A percentile compares a stretch with the other conserved stretches of the same genome.
phyloP scores from a whole-genome alignment of 169 alveolate genomes.

The Plasmodium vinckei region DNA sequence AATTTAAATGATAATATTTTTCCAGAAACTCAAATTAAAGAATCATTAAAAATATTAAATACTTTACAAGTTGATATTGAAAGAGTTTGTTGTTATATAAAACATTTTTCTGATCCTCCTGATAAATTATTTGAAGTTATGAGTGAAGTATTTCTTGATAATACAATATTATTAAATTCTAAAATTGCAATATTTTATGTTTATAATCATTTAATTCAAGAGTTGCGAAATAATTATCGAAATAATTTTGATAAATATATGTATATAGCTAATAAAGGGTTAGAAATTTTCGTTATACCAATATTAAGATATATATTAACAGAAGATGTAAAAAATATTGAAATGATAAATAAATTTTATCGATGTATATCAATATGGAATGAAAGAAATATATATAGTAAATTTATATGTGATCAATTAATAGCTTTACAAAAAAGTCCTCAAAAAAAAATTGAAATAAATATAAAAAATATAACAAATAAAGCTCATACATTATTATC shows the following conservation, averaged over 20 bases:
- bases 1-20: conserved; percentile 29
- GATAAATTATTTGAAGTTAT: conserved; percentile 47
- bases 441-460: conserved; percentile 43
- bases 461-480: conserved; percentile 16
- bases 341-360: conserved; percentile 56
- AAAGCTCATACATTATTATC: conserved; percentile 72
- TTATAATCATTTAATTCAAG: conserved; percentile 76
- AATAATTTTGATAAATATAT: conserved; percentile 42
- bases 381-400: conserved; percentile 71
- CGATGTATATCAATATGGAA: conserved; percentile 71
- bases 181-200: conserved; percentile 76
- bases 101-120: conserved; percentile 76
- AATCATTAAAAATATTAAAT: conserved; percentile 60
- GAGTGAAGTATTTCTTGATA: conserved; percentile 53
- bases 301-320: conserved; percentile 32
- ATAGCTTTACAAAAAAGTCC: conserved; percentile 55
- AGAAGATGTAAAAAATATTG: conserved; percentile 17
- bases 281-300: conserved; percentile 62
- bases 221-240: conserved; percentile 51
- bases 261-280: conserved; percentile 56
- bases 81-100: conserved; percentile 73
- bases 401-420: conserved; percentile 72
- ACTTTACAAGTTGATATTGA: conserved; percentile 74
- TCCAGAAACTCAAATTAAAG: conserved; percentile 44
- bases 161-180: conserved; percentile 25